Percentiles rank a stretch among this genome's conserved stretches.
These are phyloP conservation scores for Microthlaspi erraticum DNA, from an alignment of 345 rosid genomes.

Conservation along the genomic window DNA sequence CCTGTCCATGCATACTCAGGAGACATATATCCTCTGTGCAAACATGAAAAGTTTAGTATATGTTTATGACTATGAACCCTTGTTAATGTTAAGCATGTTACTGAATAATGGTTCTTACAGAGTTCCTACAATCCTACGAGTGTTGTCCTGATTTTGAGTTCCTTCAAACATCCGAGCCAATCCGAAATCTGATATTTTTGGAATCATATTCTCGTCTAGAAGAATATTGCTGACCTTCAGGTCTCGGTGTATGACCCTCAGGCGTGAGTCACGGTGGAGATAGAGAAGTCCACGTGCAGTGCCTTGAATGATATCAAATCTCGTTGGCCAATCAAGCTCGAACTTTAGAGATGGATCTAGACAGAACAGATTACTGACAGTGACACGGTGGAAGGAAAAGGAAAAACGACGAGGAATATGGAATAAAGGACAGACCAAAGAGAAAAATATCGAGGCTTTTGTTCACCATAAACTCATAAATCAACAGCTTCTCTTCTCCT, in stretches of 20 bases:
- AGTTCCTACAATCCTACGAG: neutral
- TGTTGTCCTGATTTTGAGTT: slow-evolving; percentile 16
- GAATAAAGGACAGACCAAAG: slow-evolving; percentile 46
- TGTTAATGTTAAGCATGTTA: too few relatives aligned
- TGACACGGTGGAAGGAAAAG: neutral
- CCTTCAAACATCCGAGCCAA: slow-evolving; percentile 35
- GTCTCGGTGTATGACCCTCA: too few relatives aligned
- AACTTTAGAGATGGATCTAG: slow-evolving; percentile 22
- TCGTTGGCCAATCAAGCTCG: slow-evolving; percentile 23
- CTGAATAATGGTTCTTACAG: neutral
- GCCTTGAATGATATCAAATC: slow-evolving; percentile 11
- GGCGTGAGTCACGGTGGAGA: too few relatives aligned
- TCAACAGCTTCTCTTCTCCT: slow-evolving; percentile 50
- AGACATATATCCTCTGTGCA: slow-evolving; percentile 40
- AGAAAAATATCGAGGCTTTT: slow-evolving; percentile 58
- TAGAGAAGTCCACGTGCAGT: neutral
- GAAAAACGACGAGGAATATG: neutral
- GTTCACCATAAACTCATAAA: slow-evolving; percentile 64
- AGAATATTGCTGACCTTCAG: too few relatives aligned
- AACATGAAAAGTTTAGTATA: neutral
- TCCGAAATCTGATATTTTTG: slow-evolving; percentile 37
- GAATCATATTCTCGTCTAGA: too few relatives aligned
- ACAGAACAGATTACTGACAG: neutral
- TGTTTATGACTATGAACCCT: neutral
- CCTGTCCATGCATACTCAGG: slow-evolving; percentile 56